Conservation (phyloP, 1,139 yeast species). For the Blastobotrys elegans region DNA sequence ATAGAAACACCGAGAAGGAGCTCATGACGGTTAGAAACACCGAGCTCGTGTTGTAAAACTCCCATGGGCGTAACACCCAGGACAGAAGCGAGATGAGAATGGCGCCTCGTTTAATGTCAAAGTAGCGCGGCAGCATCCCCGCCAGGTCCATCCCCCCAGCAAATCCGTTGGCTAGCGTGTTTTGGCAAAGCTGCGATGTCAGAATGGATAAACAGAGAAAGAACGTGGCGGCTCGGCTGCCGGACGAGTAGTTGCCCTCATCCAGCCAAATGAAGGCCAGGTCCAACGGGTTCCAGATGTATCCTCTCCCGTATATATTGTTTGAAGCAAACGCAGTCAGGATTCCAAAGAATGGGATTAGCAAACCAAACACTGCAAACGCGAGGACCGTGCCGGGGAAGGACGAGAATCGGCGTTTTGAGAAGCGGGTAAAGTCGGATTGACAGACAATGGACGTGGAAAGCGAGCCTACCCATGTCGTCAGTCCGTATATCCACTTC, state of each 20-base stretch:
- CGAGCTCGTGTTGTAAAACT: constrained; percentile 41
- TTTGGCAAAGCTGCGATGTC: constrained; percentile 45
- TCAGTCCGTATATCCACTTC: constrained; percentile 27
- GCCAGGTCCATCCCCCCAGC: constrained; percentile 52
- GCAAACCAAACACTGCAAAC: constrained; percentile 31
- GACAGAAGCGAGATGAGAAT: constrained; percentile 43
- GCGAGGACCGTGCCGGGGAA: constrained; percentile 26
- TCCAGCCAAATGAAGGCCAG: constrained; percentile 21
- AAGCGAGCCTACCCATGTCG: constrained; percentile 23
- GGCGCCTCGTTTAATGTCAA: constrained; percentile 50
- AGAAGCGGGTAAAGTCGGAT: constrained; percentile 42
- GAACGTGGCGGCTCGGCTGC: constrained; percentile 37
- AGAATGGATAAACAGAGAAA: constrained; percentile 44
- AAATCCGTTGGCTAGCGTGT: constrained; percentile 46
- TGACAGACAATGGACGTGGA: constrained; percentile 37
- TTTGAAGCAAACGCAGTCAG: constrained; percentile 34
- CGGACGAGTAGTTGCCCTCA: constrained; percentile 16
- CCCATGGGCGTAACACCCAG: constrained; percentile 44
- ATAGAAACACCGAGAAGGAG: constrained; percentile 42
- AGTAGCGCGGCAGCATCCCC: constrained; percentile 45
- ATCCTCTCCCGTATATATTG: constrained; percentile 29
- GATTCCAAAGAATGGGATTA: constrained; percentile 40
- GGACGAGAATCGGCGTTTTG: constrained; percentile 26
- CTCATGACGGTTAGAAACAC: constrained; percentile 42
- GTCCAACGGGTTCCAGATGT: constrained; percentile 19